Evolutionary conservation across 2,329 filamentous ascomycete species (phyloP), one percentile per base, ranked within the genome.

Genomic region (Colletotrichum sansevieriae): DNA sequence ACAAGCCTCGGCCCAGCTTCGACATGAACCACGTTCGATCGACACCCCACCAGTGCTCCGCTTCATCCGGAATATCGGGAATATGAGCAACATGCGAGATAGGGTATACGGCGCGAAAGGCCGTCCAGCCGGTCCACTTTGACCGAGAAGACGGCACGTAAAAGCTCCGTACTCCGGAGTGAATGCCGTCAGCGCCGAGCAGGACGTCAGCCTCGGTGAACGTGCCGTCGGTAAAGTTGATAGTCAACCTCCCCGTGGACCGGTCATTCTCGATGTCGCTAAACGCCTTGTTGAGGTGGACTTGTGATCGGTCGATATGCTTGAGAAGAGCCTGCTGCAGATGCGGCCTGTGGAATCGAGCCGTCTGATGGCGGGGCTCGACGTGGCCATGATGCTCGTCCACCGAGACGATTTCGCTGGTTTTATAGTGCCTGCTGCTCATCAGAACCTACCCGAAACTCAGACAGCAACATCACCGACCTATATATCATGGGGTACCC

Each of bases 131-230:
- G 6, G 80, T 84, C 77, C 82, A 83, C 6, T 70, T 73, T 1
- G 83, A 75, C 13, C 74, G 73, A 12, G 82, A 78, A 0, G 77
- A 73, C 0, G 82, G 81, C 2, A 83, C 77, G 60, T 86, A 83
- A n/a, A 80, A 80, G 25, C 75, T 76, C 12, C 80, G 77, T 25
- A 85, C 79, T 2, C 79, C 76, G 20, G 84, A 86, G 71, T 84
- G 83, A 54, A 88, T 83, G 44, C 86, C 86, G 73, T 88, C 85
- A 0, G 84, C 82, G 1, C 84, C 85, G 15, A 88, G 78, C 25
- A 87, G 72, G 46, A 87, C 74, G 70, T 88, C 84, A 0, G 83
- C 83, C 0, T 75, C 73, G 0, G 77, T 77, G 3, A 74, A 77
- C 0, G 78, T 81, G 6, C 83, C 84, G 71, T 88, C 85, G n/a